Percentiles rank a stretch among this genome's conserved stretches.
phyloP scores from a whole-genome alignment of 73 alveolate genomes.

The Diophrys sp. region DNA sequence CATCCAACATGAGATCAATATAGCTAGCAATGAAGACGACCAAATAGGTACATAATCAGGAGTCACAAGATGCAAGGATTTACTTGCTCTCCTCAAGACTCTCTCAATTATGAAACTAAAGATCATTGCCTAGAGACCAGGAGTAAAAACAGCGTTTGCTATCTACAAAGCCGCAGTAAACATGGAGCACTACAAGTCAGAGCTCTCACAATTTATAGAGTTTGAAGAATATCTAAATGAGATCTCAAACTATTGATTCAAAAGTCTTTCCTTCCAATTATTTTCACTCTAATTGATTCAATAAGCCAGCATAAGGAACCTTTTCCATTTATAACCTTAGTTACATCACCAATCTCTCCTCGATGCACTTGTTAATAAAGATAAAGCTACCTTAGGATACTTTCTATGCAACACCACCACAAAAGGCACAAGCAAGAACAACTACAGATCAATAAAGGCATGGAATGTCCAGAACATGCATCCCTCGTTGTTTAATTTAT shows the following conservation, averaged over 20 bases:
- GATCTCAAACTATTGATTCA: not conserved
- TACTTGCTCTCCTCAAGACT: not conserved
- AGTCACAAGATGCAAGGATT: not conserved
- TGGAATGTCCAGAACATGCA: not conserved
- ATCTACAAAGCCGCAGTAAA: not conserved
- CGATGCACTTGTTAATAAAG: too few relatives aligned
- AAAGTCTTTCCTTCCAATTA: not conserved
- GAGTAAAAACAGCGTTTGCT: not conserved
- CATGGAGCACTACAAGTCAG: not conserved
- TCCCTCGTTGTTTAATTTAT: not conserved
- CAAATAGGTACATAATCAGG: not conserved
- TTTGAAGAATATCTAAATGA: not conserved
- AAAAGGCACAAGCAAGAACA: not conserved
- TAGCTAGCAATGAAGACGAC: not conserved
- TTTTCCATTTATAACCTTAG: too few relatives aligned
- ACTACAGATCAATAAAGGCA: not conserved
- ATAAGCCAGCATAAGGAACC: too few relatives aligned
- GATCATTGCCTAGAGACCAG: not conserved
- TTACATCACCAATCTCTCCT: too few relatives aligned
- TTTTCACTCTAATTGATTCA: too few relatives aligned
- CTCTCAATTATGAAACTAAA: not conserved
- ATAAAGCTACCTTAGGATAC: not conserved
- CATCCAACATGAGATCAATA: not conserved
- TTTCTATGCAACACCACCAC: not conserved
- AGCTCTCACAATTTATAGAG: not conserved